Evolutionary conservation across 345 rosid genomes (phyloP).

Genomic region (Gossypium raimondii): DNA sequence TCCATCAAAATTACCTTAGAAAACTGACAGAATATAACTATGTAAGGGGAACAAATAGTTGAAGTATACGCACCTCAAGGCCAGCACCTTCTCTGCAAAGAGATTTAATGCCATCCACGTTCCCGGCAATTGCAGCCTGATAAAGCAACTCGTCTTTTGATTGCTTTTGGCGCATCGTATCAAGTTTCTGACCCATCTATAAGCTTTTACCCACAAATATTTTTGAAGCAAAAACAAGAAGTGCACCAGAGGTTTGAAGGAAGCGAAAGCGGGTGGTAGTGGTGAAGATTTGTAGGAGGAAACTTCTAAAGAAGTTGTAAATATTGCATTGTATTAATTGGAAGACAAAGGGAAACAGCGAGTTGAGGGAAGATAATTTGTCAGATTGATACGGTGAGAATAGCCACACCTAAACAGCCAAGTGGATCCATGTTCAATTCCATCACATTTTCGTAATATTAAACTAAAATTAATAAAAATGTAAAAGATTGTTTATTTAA

Average conservation of each 20-base stretch:
- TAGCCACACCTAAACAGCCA: background rate
- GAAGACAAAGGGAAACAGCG: background rate
- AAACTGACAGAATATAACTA: background rate
- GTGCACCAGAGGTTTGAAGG: background rate
- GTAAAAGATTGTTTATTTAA: too few relatives aligned
- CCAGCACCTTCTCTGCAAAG: slow-evolving; percentile 34
- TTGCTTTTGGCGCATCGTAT: slow-evolving; percentile 27
- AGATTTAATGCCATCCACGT: slow-evolving; percentile 32
- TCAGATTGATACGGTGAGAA: background rate
- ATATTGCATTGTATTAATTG: background rate
- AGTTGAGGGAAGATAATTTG: background rate
- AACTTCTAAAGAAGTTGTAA: slow-evolving; percentile 4
- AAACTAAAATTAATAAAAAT: too few relatives aligned
- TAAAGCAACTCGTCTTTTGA: slow-evolving; percentile 37
- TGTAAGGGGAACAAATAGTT: background rate
- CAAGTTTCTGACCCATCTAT: slow-evolving; percentile 39
- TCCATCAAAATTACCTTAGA: background rate
- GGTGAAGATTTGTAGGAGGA: slow-evolving; percentile 1
- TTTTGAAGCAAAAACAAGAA: background rate
- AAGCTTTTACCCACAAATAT: background rate
- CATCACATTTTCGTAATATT: too few relatives aligned
- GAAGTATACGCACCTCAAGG: slow-evolving; percentile 37
- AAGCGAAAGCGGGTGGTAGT: background rate
- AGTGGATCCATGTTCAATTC: too few relatives aligned
- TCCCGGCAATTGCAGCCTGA: slow-evolving; percentile 29